phyloP scores from a whole-genome alignment of 2,329 filamentous ascomycete genomes.

The Bertia moriformis region DNA sequence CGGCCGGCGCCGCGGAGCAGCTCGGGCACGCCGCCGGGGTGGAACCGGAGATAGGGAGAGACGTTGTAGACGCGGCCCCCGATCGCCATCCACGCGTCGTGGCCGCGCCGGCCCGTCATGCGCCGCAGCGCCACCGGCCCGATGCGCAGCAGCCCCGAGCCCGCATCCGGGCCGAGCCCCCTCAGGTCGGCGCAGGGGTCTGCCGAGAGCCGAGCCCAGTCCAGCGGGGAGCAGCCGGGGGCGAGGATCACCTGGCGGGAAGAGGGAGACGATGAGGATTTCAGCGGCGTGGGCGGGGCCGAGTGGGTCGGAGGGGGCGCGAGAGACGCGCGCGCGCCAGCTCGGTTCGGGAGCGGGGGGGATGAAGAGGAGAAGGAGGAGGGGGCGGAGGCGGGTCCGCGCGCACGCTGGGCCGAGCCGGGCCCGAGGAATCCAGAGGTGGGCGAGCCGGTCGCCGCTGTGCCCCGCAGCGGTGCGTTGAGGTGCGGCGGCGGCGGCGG shows the following conservation, averaged over 20 bases:
- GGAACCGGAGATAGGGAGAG: slow-evolving; percentile 74
- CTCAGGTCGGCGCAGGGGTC: slow-evolving; percentile 52
- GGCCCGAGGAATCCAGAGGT: slow-evolving; percentile 26
- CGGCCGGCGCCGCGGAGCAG: slow-evolving; percentile 46
- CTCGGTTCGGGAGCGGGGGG: slow-evolving; percentile 9
- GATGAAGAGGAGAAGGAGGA: slow-evolving; percentile 5
- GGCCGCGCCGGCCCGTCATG: slow-evolving; percentile 70
- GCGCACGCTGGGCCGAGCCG: slow-evolving; percentile 34
- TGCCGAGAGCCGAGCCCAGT: slow-evolving; percentile 73
- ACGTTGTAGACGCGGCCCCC: slow-evolving; percentile 91
- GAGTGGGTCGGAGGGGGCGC: slow-evolving; percentile 39
- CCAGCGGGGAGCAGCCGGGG: slow-evolving; percentile 87
- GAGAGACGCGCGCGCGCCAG: slow-evolving; percentile 21
- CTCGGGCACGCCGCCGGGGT: slow-evolving; percentile 74
- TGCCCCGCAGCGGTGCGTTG: slow-evolving; percentile 10
- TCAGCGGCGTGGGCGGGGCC: slow-evolving; percentile 30
- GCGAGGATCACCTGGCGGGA: slow-evolving; percentile 63
- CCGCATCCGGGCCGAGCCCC: slow-evolving; percentile 33
- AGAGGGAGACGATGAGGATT: too few species aligned
- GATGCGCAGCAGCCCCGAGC: slow-evolving; percentile 47
- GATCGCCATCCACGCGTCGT: slow-evolving; percentile 79
- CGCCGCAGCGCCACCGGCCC: slow-evolving; percentile 66
- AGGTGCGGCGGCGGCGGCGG: slow-evolving; percentile 8
- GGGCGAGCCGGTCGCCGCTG: slow-evolving; percentile 3
- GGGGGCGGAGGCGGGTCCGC: too few species aligned